A percentile compares a stretch with the other conserved stretches of the same genome.
Evolutionary conservation across 2,329 filamentous ascomycete species (phyloP).

Genomic region (Colletotrichum chlorophyti): DNA sequence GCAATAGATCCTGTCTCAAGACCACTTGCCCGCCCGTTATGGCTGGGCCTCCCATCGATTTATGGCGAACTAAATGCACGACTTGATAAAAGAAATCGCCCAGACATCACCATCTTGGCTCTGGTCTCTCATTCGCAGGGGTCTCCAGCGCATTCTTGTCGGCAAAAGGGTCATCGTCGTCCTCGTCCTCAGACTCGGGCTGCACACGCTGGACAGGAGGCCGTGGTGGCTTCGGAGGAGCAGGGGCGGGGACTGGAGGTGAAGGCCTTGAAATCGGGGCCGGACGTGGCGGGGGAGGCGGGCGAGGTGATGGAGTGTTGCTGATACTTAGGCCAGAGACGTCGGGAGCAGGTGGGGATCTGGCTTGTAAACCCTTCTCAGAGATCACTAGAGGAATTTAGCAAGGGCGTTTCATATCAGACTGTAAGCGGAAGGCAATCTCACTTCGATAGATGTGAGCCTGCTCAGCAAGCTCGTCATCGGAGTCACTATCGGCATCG

Average conservation of each 20-base stretch:
- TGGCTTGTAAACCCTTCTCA: constrained; percentile 57
- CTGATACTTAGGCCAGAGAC: constrained; percentile 53
- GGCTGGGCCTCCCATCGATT: background rate
- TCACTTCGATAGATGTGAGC: constrained; percentile 69
- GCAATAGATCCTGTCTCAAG: background rate
- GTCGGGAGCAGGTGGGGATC: constrained; percentile 48
- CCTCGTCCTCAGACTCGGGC: constrained; percentile 60
- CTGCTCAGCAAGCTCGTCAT: constrained; percentile 72
- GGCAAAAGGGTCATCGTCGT: constrained; percentile 86
- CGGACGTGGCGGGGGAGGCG: constrained; percentile 54
- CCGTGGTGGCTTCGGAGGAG: constrained; percentile 46
- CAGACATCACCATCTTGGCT: constrained; percentile 28
- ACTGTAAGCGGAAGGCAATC: constrained; percentile 9
- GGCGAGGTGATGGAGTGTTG: constrained; percentile 44
- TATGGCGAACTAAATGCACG: background rate
- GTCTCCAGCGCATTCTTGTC: constrained; percentile 73
- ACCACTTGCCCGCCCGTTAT: constrained; percentile 2
- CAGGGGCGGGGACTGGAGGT: constrained; percentile 47
- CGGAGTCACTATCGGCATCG: constrained; percentile 75
- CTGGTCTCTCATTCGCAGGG: constrained; percentile 21
- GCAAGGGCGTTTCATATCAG: constrained; percentile 20
- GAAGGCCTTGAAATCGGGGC: constrained; percentile 54
- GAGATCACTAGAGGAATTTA: constrained; percentile 53
- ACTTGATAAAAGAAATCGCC: background rate
- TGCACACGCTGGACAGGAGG: constrained; percentile 36